Evolutionary conservation across 1,284 basidiomycete genomes (phyloP), one percentile per base, ranked within the genome.

Genomic region (Heterobasidion parviporum): DNA sequence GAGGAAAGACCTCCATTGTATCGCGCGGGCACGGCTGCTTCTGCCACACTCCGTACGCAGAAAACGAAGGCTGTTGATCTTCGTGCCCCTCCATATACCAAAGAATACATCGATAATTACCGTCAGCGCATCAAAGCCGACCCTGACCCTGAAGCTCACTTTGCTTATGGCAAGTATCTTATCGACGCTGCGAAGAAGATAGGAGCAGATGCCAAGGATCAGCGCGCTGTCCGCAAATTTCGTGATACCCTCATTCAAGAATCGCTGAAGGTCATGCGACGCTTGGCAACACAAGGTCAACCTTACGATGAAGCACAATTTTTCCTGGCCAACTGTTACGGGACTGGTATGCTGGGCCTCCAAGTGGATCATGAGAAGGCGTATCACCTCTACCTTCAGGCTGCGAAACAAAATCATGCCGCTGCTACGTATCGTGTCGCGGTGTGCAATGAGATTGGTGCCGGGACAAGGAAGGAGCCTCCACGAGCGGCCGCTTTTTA

Each of bases 361-460:
- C 89, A 90, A 64, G 94, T 98, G 55, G 97, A 99, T 70, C 95
- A 98, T 70, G 95, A 98, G 67, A 90, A 94, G 65, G 96, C 96
- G 0, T 99, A 98, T 71, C 94, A 97, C 69, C 79, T 99, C n/a
- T 99, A 98, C 67, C 80, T 99, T 36, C 95, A 98, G 73, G 96
- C 96, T 5, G 91, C 91, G 43, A 99, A 98, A 73, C 92, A 98
- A 72, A 97, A 98, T 68, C 94, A 99, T 67, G 83, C 97, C 0
- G 85, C 94, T 0, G 95, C 94, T 20, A 94, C 91, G 34, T 99
- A 99, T 68, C 90, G 97, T 49, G 95, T 98, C 35, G 97, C 95
- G 3, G 96, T 99, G 5, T 99, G 97, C 72, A 98, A 98, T 72
- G 97, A 99, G 71, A 92, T 99, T 57, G 97, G 97, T n/a, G 95